Percentiles rank a stretch among this genome's conserved stretches.
Evolutionary conservation across 805 yeast species (phyloP).

Genomic region (Pichia thaimueangensis): DNA sequence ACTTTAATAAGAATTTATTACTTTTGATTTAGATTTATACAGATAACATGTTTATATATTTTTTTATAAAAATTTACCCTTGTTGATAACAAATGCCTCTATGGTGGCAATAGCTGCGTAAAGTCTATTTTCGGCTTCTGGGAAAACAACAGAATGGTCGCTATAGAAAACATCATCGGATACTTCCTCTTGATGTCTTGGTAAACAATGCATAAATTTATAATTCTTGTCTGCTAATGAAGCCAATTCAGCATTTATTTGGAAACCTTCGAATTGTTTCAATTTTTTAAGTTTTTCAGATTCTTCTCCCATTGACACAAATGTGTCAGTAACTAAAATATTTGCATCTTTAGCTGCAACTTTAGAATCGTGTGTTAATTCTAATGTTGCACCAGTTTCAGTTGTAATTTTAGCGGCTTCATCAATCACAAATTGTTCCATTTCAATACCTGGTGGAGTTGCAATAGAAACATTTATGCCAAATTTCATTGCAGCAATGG

Average conservation of each 20-base stretch:
- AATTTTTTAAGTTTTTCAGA: conserved; percentile 63
- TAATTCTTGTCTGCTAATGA: conserved; percentile 60
- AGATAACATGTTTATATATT: no score
- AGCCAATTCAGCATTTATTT: conserved; percentile 65
- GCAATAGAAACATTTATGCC: conserved; percentile 82
- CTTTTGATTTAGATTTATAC: no score
- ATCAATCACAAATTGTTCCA: conserved; percentile 47
- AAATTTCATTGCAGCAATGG: conserved; percentile 76
- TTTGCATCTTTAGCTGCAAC: conserved; percentile 69
- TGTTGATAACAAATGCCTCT: conserved; percentile 82
- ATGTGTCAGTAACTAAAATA: conserved; percentile 90
- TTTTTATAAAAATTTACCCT: conserved; percentile 46
- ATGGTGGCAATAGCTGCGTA: conserved; percentile 94
- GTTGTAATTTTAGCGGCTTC: conserved; percentile 49
- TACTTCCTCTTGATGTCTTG: conserved; percentile 93
- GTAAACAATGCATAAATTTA: conserved; percentile 97
- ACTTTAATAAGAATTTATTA: no score
- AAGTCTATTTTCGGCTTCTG: conserved; percentile 92
- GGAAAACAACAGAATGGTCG: conserved; percentile 77
- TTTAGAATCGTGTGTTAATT: conserved; percentile 65
- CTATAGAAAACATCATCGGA: conserved; percentile 88
- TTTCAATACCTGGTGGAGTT: conserved; percentile 70
- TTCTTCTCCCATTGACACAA: conserved; percentile 98
- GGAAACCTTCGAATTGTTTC: conserved; percentile 80
- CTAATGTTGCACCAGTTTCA: conserved; percentile 47